These are phyloP conservation scores for Cutaneotrichosporon sp. DNA, from an alignment of 1,284 basidiomycete genomes.

Conservation along the genomic window DNA sequence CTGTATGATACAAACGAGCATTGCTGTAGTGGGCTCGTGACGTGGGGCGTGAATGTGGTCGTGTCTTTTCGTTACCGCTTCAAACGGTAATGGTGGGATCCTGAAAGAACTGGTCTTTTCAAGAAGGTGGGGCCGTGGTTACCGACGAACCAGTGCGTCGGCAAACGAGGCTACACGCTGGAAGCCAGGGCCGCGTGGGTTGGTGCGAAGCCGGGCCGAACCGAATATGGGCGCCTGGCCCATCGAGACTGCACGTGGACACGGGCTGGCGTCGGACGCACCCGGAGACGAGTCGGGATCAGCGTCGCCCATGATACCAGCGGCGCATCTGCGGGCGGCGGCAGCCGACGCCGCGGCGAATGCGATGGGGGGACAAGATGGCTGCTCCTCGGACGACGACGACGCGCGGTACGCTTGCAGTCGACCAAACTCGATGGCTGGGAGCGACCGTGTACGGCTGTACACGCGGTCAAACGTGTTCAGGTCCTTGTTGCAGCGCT, in stretches of 20 bases:
- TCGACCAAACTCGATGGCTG: constrained; percentile 62
- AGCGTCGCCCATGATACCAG: constrained; percentile 34
- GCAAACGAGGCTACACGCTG: constrained; percentile 15
- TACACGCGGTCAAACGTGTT: constrained; percentile 82
- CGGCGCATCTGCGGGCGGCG: constrained; percentile 27
- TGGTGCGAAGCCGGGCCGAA: constrained; percentile 32
- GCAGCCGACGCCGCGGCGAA: constrained; percentile 42
- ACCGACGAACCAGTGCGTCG: constrained; percentile 11
- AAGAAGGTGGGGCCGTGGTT: too few species aligned
- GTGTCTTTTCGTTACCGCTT: too few species aligned
- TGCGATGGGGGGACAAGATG: constrained; percentile 35
- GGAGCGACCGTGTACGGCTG: constrained; percentile 74
- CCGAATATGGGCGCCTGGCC: constrained; percentile 40
- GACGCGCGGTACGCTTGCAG: not conserved
- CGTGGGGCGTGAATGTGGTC: too few species aligned
- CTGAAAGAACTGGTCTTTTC: too few species aligned
- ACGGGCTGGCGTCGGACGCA: constrained; percentile 28
- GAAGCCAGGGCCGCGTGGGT: constrained; percentile 12
- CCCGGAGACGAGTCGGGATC: constrained; percentile 31
- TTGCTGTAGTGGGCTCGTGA: too few species aligned
- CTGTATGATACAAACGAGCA: not conserved
- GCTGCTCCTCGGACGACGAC: not conserved
- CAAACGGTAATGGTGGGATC: too few species aligned
- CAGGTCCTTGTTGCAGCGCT: constrained; percentile 73
- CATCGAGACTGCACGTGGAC: constrained; percentile 28